Percentiles rank a stretch among this genome's conserved stretches.
Conservation (phyloP, 1,139 yeast species). For the Sugiyamaella pinicola region DNA sequence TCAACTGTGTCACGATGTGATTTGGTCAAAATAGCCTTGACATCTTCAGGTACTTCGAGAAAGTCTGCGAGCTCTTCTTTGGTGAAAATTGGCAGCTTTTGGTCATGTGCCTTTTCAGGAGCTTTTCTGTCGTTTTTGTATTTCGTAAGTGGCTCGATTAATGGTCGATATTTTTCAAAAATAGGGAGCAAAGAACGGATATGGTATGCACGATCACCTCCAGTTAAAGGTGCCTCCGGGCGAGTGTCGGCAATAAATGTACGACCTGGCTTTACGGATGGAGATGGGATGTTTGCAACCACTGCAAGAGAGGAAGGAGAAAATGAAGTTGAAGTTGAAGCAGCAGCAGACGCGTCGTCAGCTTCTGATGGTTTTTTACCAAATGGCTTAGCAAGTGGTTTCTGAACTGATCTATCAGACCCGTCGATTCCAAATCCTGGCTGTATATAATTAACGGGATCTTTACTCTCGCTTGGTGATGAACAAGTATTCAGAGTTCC, state of each 20-base stretch:
- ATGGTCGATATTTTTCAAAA: constrained; percentile 22
- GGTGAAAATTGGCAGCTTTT: constrained; percentile 32
- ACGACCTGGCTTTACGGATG: neutral
- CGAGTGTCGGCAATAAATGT: neutral
- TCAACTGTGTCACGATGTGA: constrained; percentile 59
- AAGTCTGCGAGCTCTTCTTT: constrained; percentile 53
- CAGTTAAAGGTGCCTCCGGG: neutral
- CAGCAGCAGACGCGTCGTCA: neutral
- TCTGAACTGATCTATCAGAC: neutral
- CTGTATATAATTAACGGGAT: neutral
- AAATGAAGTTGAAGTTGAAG: neutral
- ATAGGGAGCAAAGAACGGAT: constrained; percentile 17
- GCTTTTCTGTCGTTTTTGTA: constrained; percentile 32
- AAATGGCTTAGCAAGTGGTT: neutral
- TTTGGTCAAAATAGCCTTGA: constrained; percentile 50
- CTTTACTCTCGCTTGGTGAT: neutral
- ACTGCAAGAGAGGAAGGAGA: neutral
- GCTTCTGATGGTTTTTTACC: neutral
- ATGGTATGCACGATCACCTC: constrained; percentile 5
- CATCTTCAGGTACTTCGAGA: constrained; percentile 53
- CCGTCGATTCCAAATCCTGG: neutral
- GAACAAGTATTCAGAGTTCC: neutral
- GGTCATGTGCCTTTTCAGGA: constrained; percentile 28
- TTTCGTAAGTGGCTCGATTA: constrained; percentile 22
- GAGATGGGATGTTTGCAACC: neutral